Base-by-base conservation (phyloP, 1,284 basidiomycete species). In the Puccinia hordei region DNA sequence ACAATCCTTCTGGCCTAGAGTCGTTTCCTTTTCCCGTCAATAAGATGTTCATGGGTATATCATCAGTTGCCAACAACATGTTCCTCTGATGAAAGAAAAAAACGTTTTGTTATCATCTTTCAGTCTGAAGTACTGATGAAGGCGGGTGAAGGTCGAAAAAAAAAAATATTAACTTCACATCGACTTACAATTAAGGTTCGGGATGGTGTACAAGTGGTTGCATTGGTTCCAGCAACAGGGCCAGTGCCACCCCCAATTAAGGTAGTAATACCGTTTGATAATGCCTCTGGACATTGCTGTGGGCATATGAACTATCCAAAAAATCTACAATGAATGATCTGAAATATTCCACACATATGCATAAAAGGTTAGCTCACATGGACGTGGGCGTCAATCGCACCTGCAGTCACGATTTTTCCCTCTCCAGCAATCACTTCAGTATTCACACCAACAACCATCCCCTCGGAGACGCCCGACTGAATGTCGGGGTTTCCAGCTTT, bases 401-500 rank as follows among this genome's bases (percentile, higher is more conserved):
- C 97, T 0, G 97, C 93, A 0, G 97, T 99, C 66, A 98, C 86
- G 81, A 99, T 94, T 81, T 94, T 89, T 83, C 94, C 93, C 85
- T 99, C 96, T 63, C 94, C 96, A 0, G 96, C 95, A 83, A 99
- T 92, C 77, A 94, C 94, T 85, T 98, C 95, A 0, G 95, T 97
- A 22, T 90, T 91, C 5, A 92, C 93, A 53, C 95, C 95, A 65
- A 97, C 89, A 81, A 93, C 85, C 85, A 99, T 90, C 24, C 88
- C 86, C 0, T 89, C 89, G 80, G 92, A 89, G 22, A 98, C 92
- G 41, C 89, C 89, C 27, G 90, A 90, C 93, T 98, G 98, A 65
- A 93, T 89, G 85, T 98, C 95, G 1, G 95, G 95, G 86, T 99
- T 99, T 1, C 97, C 97, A 5, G 95, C 93, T 86, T 99, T 99